A percentile compares a stretch with the other conserved stretches of the same genome.
These are phyloP conservation scores for Roridomyces roridus DNA, from an alignment of 768 basidiomycete genomes.

Conservation along the genomic window DNA sequence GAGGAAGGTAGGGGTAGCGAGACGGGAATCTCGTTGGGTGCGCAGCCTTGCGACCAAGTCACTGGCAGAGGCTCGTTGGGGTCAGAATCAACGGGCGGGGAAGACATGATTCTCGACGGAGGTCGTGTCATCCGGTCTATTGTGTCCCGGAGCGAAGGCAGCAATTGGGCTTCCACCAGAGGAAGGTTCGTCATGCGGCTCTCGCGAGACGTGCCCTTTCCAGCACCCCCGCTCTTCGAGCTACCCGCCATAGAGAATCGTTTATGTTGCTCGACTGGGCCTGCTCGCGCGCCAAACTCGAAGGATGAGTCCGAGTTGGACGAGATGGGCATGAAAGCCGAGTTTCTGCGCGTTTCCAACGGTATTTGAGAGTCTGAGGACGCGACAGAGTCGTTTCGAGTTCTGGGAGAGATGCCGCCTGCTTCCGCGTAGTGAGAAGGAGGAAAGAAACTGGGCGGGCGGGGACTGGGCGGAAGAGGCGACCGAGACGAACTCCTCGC, in stretches of 20 bases:
- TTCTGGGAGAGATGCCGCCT: conserved; percentile 40
- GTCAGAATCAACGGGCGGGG: conserved; percentile 15
- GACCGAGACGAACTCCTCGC: conserved; percentile 48
- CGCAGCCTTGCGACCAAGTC: conserved; percentile 23
- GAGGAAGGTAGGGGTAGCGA: conserved; percentile 17
- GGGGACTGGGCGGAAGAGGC: conserved; percentile 40
- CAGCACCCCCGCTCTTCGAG: background rate
- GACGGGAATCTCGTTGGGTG: background rate
- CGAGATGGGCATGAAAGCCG: conserved; percentile 24
- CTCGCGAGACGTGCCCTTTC: conserved; percentile 25
- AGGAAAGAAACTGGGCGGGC: conserved; percentile 52
- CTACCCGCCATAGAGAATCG: conserved; percentile 11
- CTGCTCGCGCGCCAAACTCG: conserved; percentile 28
- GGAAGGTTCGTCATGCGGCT: conserved; percentile 61
- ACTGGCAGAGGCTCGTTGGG: conserved; percentile 1
- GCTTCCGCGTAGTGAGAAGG: conserved; percentile 64
- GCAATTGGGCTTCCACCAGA: conserved; percentile 64
- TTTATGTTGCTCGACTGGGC: conserved; percentile 13
- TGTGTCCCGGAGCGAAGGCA: conserved; percentile 76
- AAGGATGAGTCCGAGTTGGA: conserved; percentile 36
- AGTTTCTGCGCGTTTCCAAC: conserved; percentile 20
- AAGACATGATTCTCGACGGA: conserved; percentile 36
- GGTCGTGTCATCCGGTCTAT: conserved; percentile 75
- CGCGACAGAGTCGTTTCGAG: conserved; percentile 6
- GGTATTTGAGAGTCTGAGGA: conserved; percentile 13